Percentiles rank a stretch among this genome's conserved stretches.
Evolutionary conservation across 129 eudicot genomes (phyloP).

Genomic region (Helianthus tuberosus): DNA sequence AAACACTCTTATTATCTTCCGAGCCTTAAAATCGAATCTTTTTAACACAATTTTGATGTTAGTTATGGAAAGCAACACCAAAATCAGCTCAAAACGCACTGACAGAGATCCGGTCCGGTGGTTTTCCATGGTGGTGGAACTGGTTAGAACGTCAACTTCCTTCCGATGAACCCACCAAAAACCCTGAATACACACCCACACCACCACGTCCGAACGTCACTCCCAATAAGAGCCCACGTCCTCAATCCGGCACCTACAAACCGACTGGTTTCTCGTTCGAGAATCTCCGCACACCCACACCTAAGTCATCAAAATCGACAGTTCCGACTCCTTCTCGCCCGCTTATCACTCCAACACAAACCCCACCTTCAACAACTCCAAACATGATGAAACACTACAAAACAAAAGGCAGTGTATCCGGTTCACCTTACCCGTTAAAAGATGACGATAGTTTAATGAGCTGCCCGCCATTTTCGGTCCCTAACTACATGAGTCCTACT

Average conservation of each 20-base stretch:
- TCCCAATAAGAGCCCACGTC: constrained; percentile 52
- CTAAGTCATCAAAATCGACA: constrained; percentile 62
- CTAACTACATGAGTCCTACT: constrained; percentile 90
- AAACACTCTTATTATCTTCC: neutral
- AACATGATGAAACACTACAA: constrained; percentile 42
- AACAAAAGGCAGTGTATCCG: constrained; percentile 44
- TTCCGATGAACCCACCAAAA: constrained; percentile 40
- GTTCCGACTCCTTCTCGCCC: constrained; percentile 42
- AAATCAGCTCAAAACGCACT: constrained; percentile 54
- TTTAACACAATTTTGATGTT: neutral
- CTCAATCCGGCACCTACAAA: constrained; percentile 38
- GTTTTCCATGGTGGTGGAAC: constrained; percentile 98
- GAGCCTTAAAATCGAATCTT: neutral
- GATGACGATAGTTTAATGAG: constrained; percentile 93
- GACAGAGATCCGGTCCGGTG: constrained; percentile 56
- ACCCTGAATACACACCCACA: constrained; percentile 41
- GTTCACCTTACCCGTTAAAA: constrained; percentile 53
- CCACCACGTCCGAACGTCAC: constrained; percentile 58
- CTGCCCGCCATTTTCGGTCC: constrained; percentile 94
- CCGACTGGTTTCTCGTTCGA: constrained; percentile 35
- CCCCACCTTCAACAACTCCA: constrained; percentile 57
- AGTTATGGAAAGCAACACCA: constrained; percentile 79
- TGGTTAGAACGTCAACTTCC: constrained; percentile 86
- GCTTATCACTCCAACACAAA: constrained; percentile 48
- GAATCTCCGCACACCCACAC: constrained; percentile 55